Evolutionary conservation across 371 early-diverging fungal species (phyloP).

Genomic region (Rhizopus arrhizus): DNA sequence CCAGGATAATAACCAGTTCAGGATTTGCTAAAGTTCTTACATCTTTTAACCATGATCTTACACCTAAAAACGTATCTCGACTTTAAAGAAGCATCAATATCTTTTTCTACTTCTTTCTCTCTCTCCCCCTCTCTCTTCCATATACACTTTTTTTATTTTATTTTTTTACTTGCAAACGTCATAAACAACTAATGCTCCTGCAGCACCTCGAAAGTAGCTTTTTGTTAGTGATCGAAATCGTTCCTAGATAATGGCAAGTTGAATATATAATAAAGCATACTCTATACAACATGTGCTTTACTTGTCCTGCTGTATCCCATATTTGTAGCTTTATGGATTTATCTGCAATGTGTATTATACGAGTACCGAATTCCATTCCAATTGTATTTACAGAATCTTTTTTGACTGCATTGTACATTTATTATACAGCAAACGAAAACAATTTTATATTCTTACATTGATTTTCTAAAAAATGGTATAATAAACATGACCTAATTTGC

Average conservation of each 20-base stretch:
- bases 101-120: neutral
- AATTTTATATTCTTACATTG: conserved; percentile 49
- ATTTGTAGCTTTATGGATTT: conserved; percentile 77
- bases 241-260: conserved; percentile 47
- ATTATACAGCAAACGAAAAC: neutral
- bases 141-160: no score
- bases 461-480: conserved; percentile 68
- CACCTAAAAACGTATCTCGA: conserved; percentile 59
- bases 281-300: conserved; percentile 12
- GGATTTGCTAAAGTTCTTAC: conserved; percentile 66
- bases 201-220: conserved; percentile 71
- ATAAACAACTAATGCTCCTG: conserved; percentile 70
- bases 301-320: conserved; percentile 90
- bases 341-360: conserved; percentile 66
- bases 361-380: conserved; percentile 72
- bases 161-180: conserved; percentile 64
- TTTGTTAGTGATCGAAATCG: conserved; percentile 84
- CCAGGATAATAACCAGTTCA: conserved; percentile 65
- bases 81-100: conserved; percentile 24
- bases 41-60: conserved; percentile 69
- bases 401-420: conserved; percentile 43
- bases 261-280: neutral
- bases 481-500: conserved; percentile 59
- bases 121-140: neutral
- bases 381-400: conserved; percentile 68